Evolutionary conservation across 768 basidiomycete species (phyloP).

Genomic region (Termitomyces sp.): DNA sequence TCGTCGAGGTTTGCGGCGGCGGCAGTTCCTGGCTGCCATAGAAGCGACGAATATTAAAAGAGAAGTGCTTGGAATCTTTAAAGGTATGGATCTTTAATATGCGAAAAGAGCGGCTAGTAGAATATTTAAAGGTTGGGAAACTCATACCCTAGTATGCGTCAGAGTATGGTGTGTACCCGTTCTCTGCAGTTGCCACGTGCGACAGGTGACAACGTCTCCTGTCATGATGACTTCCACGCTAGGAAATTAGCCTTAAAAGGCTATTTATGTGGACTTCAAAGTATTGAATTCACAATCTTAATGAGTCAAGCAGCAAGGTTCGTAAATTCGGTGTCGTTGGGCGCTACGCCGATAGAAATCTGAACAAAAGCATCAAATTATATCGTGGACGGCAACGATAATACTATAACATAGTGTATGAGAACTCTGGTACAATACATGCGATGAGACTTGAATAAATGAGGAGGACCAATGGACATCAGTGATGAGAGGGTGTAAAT

Average conservation of each 20-base stretch:
- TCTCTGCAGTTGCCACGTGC: background rate
- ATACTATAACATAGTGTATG: background rate
- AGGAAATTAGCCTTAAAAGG: no score
- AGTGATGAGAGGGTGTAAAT: background rate
- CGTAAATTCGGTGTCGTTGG: no score
- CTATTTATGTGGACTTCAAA: no score
- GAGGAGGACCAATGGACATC: background rate
- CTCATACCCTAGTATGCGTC: conserved; percentile 3
- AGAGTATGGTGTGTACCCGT: no score
- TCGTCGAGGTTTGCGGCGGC: background rate
- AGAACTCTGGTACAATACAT: conserved; percentile 7
- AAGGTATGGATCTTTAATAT: background rate
- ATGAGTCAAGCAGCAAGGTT: no score
- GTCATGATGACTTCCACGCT: no score
- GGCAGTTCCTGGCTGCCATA: conserved; percentile 13
- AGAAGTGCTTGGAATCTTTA: background rate
- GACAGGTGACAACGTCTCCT: no score
- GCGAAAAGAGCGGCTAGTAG: background rate
- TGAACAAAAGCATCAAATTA: background rate
- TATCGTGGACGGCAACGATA: background rate
- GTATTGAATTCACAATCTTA: no score
- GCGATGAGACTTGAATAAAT: background rate
- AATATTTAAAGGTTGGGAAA: conserved; percentile 1
- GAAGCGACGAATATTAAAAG: conserved; percentile 9
- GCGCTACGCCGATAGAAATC: background rate